These are phyloP conservation scores for Ascochyta pisi DNA, from an alignment of 2,329 filamentous ascomycete genomes.

Conservation along the genomic window DNA sequence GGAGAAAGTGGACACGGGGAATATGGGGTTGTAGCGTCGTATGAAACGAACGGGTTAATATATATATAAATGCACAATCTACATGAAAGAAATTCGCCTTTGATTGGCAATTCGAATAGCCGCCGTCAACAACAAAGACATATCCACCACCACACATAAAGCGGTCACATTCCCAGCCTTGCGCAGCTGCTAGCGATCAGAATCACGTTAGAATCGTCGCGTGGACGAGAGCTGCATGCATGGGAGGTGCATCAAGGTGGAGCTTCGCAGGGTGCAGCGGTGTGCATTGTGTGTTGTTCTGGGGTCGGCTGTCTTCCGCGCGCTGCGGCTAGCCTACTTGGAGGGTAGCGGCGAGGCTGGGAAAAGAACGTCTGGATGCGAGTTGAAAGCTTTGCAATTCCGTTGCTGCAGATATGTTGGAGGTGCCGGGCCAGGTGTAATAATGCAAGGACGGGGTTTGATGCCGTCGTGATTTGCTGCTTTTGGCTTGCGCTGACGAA, in stretches of 20 bases:
- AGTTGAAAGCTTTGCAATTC: not conserved
- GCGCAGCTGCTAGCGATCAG: slow-evolving; percentile 1
- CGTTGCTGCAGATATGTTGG: not conserved
- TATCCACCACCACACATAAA: slow-evolving; percentile 14
- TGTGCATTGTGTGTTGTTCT: slow-evolving; percentile 19
- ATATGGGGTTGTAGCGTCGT: not conserved
- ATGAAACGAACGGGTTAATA: too few species aligned
- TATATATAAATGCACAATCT: too few species aligned
- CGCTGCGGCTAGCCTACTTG: not conserved
- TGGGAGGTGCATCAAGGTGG: slow-evolving; percentile 3
- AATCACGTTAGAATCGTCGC: slow-evolving; percentile 1
- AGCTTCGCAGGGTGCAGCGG: slow-evolving; percentile 6
- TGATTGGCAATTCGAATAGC: not conserved
- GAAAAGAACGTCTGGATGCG: slow-evolving; percentile 6
- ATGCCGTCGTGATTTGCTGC: not conserved
- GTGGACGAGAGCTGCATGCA: not conserved
- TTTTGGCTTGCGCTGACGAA: not conserved
- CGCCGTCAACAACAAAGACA: not conserved
- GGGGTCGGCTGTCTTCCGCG: slow-evolving; percentile 13
- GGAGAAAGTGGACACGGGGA: slow-evolving; percentile 7
- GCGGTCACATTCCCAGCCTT: slow-evolving; percentile 17
- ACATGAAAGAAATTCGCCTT: too few species aligned
- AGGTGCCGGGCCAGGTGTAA: not conserved
- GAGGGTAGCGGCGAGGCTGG: slow-evolving; percentile 3
- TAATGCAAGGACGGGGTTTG: slow-evolving; percentile 8